Conservation (phyloP, 176 grass and related monocot genomes). For the Elymus sibiricus region DNA sequence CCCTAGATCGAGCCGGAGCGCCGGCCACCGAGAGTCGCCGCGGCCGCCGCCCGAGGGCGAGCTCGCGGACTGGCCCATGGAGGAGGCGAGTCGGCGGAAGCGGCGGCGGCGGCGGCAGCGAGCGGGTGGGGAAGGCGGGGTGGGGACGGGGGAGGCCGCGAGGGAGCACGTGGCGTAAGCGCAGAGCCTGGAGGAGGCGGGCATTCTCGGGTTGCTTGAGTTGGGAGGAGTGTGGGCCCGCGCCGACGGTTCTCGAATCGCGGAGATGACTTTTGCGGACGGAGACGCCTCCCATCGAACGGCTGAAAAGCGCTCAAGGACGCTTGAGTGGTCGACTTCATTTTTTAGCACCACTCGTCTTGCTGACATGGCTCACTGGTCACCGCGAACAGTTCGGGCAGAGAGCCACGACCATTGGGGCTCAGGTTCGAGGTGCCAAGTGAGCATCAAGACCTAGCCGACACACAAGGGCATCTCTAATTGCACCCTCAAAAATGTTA, state of each 20-base stretch:
- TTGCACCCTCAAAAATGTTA: no score
- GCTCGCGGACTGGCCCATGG: conserved; percentile 25
- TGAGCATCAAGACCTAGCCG: no score
- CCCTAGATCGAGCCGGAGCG: conserved; percentile 28
- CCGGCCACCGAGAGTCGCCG: neutral
- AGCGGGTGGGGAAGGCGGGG: neutral
- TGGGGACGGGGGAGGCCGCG: neutral
- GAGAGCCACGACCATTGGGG: no score
- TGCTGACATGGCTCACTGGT: no score
- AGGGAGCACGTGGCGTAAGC: conserved; percentile 26
- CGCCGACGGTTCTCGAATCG: conserved; percentile 19
- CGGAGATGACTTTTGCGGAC: neutral
- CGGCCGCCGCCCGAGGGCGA: neutral
- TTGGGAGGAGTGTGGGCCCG: neutral
- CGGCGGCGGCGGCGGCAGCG: neutral
- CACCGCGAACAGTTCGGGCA: no score
- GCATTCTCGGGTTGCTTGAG: conserved; percentile 18
- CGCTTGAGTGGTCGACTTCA: no score
- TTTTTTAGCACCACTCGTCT: no score
- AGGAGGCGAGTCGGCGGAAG: neutral
- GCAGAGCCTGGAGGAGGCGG: conserved; percentile 30
- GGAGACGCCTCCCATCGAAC: neutral
- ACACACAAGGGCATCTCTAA: no score
- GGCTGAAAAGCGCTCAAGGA: no score
- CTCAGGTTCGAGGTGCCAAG: no score